Base-by-base conservation (phyloP, 2,329 filamentous ascomycete genomes). In the Akanthomyces dipterigenus region DNA sequence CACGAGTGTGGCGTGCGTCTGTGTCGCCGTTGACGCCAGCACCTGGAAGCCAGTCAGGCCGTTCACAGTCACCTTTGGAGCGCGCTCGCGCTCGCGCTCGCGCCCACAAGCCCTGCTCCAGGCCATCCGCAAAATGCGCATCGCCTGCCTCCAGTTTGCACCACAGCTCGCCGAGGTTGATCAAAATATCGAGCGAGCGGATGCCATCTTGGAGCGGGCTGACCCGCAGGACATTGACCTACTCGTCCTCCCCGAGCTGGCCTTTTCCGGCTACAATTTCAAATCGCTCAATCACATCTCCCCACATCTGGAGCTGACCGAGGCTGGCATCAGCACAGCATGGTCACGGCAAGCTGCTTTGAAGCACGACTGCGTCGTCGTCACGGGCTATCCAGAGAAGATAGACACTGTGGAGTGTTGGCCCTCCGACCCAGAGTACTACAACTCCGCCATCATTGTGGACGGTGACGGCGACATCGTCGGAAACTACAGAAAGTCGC, bases 211-310 rank as follows among this genome's bases (percentile, higher is more conserved):
- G 12, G 78, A 74, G 20, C 77, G 70, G 28, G 80, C 82, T 0
- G 74, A 79, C 6, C 74, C 79, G 0, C 73, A 81, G 1, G 75
- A 80, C n/a, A 51, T 93, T 1, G 88, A 91, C 69, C 78, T 93
- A 34, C 77, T 95, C 0, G 84, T 93, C 0, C 75, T 93, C 0
- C 89, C 90, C 0, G 90, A 93, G 70, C 76, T 93, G 71, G 88
- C 90, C 1, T 91, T 93, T 69, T 82, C 85, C 62, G 88, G 90
- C 34, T 95, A 93, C 76, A 92, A 92, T 70, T 93, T 93, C 76
- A 81, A 82, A 46, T 88, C 86, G 0, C 71, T 90, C 2, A 76
- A 82, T 36, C 80, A 90, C 1, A 91, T 93, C 48, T 73, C 75
- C 1, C 88, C 88, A 0, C 89, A 79, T 66, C 82, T 93, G 3